Conservation (phyloP, 345 rosid species). For the Crucihimalaya himalaica region DNA sequence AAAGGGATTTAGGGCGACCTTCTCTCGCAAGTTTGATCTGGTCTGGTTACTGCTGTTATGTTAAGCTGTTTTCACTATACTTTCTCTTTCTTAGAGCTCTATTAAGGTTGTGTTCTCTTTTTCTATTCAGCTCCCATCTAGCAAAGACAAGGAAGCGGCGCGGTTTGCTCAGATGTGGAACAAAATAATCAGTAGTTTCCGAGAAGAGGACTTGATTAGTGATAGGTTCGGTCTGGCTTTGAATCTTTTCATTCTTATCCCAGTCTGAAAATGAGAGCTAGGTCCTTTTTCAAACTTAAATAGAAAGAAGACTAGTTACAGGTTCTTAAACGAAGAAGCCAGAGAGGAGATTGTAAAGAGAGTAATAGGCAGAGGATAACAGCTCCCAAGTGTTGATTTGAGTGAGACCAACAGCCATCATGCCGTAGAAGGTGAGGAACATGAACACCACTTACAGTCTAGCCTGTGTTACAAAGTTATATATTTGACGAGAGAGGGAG, state of each 20-base stretch:
- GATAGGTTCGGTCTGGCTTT: constrained; percentile 44
- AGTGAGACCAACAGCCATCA: not conserved
- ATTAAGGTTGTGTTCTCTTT: constrained; percentile 25
- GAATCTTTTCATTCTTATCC: constrained; percentile 5
- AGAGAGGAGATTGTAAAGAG: not conserved
- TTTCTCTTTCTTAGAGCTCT: constrained; percentile 7
- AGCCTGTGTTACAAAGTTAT: not conserved
- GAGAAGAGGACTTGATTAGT: constrained; percentile 60
- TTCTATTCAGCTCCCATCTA: constrained; percentile 45
- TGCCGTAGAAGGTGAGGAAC: not conserved
- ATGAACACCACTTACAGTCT: not conserved
- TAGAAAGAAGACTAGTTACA: not conserved
- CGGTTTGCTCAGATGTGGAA: constrained; percentile 72
- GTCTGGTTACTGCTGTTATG: constrained; percentile 37
- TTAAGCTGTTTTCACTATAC: constrained; percentile 1
- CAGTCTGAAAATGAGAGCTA: constrained; percentile 3
- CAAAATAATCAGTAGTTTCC: constrained; percentile 57
- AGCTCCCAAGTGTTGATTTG: not conserved
- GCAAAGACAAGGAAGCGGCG: constrained; percentile 51
- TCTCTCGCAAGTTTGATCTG: constrained; percentile 49
- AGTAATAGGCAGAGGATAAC: constrained; percentile 1
- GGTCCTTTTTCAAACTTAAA: not conserved
- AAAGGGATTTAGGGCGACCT: constrained; percentile 48
- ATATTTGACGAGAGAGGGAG: not conserved
- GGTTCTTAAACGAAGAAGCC: not conserved